Base-by-base conservation (phyloP, 2,329 filamentous ascomycete species). In the Colletotrichum lindemuthianum region DNA sequence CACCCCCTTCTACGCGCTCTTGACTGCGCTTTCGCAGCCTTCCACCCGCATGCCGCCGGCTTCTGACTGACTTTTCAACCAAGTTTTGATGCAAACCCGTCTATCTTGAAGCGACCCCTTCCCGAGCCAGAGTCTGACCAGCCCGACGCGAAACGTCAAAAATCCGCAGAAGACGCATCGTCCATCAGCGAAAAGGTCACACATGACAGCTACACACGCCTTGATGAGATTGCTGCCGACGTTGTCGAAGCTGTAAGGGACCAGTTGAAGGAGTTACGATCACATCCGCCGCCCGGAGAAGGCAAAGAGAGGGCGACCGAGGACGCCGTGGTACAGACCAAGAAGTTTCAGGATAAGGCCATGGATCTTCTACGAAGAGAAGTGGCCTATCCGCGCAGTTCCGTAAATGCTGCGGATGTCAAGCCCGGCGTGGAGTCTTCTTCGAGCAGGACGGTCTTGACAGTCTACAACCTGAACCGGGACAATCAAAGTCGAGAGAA, bases 221-320 rank as follows among this genome's bases (percentile, higher is more conserved):
- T 93, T 48, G 89, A 91, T 34, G 87, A 91, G 66, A 79, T 92
- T 45, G 85, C 91, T 13, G 75, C 81, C 55, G 88, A 90, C 66
- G 74, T 90, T 45, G 78, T 82, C 70, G 71, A 77, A 36, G 80
- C 80, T 66, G 78, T 84, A 69, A 74, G 82, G 66, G 74, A 82
- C 68, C 81, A 83, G 40, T 70, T 86, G 48, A 78, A 78, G 36
- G 81, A 86, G 50, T 73, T 88, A 63, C 69, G 77, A 33, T 71
- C 75, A 5, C 74, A 24, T 24, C 24, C 75, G 50, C 65, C 67
- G 13, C 67, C 69, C 24, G 71, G 74, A 48, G 69, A 73, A 44
- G 61, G 65, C 32, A 70, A 67, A 8, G 67, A 70, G 6, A 74
- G 75, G 36, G 76, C 78, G 2, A 73, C 76, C 37, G 73, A 77